Evolutionary conservation across 768 basidiomycete genomes (phyloP).

Genomic region (Lentinula aciculospora): DNA sequence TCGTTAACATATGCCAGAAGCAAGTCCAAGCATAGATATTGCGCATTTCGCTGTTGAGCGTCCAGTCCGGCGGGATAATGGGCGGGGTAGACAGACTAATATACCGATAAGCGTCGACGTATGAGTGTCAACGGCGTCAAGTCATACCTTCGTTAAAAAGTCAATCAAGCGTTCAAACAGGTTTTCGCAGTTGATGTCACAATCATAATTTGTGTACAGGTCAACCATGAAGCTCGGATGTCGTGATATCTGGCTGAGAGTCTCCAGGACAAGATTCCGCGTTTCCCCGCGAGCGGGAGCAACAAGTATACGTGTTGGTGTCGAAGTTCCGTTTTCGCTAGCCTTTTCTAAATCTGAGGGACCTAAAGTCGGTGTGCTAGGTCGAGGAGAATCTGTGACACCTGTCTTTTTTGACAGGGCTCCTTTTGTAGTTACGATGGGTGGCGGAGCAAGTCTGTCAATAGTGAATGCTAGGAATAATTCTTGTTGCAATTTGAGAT

Average conservation of each 20-base stretch:
- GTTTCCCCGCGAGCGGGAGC: slow-evolving; percentile 83
- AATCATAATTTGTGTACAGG: slow-evolving; percentile 94
- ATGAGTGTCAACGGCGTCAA: slow-evolving; percentile 3
- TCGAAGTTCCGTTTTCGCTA: slow-evolving; percentile 33
- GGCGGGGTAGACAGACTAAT: slow-evolving; percentile 74
- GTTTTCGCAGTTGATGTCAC: slow-evolving; percentile 95
- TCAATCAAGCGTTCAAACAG: slow-evolving; percentile 85
- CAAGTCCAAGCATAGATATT: slow-evolving; percentile 84
- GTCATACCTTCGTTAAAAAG: slow-evolving; percentile 77
- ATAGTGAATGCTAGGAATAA: slow-evolving; percentile 92
- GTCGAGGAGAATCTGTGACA: slow-evolving; percentile 36
- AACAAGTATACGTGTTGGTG: slow-evolving; percentile 54
- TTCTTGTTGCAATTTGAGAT: slow-evolving; percentile 93
- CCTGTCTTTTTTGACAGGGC: slow-evolving; percentile 25
- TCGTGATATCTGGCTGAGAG: slow-evolving; percentile 72
- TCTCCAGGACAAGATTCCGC: slow-evolving; percentile 86
- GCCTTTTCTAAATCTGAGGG: slow-evolving; percentile 40
- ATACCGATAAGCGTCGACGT: slow-evolving; percentile 4
- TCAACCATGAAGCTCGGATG: slow-evolving; percentile 94
- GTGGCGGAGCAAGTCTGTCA: slow-evolving; percentile 74
- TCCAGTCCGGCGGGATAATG: slow-evolving; percentile 55
- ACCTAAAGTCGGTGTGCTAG: slow-evolving; percentile 44
- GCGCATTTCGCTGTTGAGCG: slow-evolving; percentile 67
- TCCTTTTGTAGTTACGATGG: slow-evolving; percentile 19
- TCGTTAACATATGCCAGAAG: slow-evolving; percentile 82